Percentiles rank a stretch among this genome's conserved stretches.
Conservation (phyloP, 1,139 yeast species). For the Arxiozyma bovina region DNA sequence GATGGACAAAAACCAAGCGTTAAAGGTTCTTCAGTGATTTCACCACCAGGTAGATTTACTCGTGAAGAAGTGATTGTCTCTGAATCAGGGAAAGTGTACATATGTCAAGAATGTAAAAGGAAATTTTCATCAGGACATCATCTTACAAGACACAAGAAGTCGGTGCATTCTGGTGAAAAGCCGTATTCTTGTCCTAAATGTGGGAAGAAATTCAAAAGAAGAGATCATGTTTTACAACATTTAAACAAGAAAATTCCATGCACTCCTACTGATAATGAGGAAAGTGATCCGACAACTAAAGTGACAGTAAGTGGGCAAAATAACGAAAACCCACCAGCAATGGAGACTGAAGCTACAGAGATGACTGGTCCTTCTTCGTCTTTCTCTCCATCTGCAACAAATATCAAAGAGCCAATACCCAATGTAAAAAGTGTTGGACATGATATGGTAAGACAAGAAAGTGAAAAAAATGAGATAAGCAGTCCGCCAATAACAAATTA, state of each 20-base stretch:
- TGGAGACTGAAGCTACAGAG: not conserved
- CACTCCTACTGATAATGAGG: slow-evolving; percentile 11
- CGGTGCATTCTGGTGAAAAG: slow-evolving; percentile 33
- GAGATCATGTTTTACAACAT: slow-evolving; percentile 33
- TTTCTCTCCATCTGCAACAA: not conserved
- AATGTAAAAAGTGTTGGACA: not conserved
- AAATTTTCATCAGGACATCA: slow-evolving; percentile 33
- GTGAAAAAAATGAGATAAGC: slow-evolving; percentile 1
- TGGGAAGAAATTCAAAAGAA: slow-evolving; percentile 32
- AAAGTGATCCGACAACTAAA: not conserved
- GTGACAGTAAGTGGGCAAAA: not conserved
- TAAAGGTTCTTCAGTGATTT: slow-evolving; percentile 7
- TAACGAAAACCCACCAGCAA: not conserved
- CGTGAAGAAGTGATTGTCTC: slow-evolving; percentile 28
- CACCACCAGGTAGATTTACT: slow-evolving; percentile 20
- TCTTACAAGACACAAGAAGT: slow-evolving; percentile 32
- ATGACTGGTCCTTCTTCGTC: not conserved
- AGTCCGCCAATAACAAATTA: slow-evolving; percentile 2
- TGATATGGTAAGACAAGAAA: not conserved
- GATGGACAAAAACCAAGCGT: not conserved
- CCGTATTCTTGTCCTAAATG: slow-evolving; percentile 33
- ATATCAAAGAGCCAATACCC: not conserved
- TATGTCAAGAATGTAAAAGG: slow-evolving; percentile 31
- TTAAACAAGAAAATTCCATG: slow-evolving; percentile 32
- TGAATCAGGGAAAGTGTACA: slow-evolving; percentile 30